Evolutionary conservation across 805 yeast species (phyloP).

Genomic region (Kodamaea neixiangensis): DNA sequence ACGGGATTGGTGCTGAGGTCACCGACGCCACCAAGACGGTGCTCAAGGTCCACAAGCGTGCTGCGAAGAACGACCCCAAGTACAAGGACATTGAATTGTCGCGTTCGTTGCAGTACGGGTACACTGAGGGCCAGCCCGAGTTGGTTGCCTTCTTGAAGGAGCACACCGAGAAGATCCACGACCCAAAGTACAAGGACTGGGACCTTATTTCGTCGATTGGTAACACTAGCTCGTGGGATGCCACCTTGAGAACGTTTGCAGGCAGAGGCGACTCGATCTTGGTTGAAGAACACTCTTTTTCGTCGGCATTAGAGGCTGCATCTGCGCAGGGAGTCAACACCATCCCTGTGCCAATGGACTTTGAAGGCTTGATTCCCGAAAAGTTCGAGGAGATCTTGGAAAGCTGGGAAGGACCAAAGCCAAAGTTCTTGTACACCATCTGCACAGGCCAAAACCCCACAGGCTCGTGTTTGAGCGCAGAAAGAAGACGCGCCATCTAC

Average conservation of each 20-base stretch:
- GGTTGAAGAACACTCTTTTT: conserved; percentile 79
- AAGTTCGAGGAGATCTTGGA: conserved; percentile 60
- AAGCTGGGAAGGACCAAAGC: conserved; percentile 75
- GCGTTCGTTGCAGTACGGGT: conserved; percentile 90
- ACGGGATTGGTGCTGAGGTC: conserved; percentile 73
- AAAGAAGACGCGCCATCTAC: conserved; percentile 78
- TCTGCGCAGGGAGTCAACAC: conserved; percentile 67
- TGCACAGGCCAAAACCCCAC: conserved; percentile 99
- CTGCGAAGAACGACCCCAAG: conserved; percentile 20
- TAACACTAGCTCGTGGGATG: conserved; percentile 89
- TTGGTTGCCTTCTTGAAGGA: conserved; percentile 66
- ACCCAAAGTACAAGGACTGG: conserved; percentile 62
- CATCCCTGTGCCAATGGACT: conserved; percentile 78
- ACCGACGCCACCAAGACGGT: conserved; percentile 43
- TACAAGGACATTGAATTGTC: conserved; percentile 66
- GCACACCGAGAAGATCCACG: conserved; percentile 62
- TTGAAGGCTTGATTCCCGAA: conserved; percentile 74
- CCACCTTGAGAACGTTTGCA: conserved; percentile 74
- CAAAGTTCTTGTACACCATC: conserved; percentile 85
- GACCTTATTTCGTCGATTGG: conserved; percentile 71
- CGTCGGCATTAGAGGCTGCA: conserved; percentile 83
- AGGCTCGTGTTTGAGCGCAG: conserved; percentile 76
- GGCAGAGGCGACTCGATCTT: conserved; percentile 80
- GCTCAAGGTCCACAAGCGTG: conserved; percentile 43
- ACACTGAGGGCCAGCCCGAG: conserved; percentile 78